These are phyloP conservation scores for Juncus effusus DNA, from an alignment of 176 grass and related monocot genomes.

Conservation along the genomic window DNA sequence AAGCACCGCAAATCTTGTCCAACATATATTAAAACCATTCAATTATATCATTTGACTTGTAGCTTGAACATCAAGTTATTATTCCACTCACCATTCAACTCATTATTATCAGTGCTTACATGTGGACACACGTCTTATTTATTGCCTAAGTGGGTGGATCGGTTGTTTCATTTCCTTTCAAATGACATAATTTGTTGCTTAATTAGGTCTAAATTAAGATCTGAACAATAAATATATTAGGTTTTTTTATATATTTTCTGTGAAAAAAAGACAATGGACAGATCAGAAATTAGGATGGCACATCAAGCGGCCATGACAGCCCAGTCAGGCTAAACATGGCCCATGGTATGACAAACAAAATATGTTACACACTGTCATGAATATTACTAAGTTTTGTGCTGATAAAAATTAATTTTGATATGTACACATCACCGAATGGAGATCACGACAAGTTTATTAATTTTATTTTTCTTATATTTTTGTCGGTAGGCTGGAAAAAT, in stretches of 20 bases:
- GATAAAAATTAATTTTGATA: not conserved
- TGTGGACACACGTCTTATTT: conserved; percentile 4
- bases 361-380: not conserved
- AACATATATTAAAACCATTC: no score
- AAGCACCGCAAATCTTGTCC: no score
- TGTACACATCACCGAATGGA: no score
- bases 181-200: conserved; percentile 8
- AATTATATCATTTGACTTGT: no score
- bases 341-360: not conserved
- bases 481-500: no score
- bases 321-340: not conserved
- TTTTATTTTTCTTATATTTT: no score
- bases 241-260: not conserved
- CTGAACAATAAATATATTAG: conserved; percentile 2
- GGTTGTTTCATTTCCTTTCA: conserved; percentile 11
- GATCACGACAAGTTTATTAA: no score
- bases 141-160: conserved; percentile 24
- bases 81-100: no score
- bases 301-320: not conserved
- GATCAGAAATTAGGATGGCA: not conserved
- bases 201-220: conserved; percentile 19
- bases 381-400: not conserved
- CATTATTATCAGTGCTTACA: conserved; percentile 11
- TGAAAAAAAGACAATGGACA: not conserved
- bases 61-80: no score